phyloP scores from a whole-genome alignment of 345 rosid species.

The Anastatica hierochuntica region DNA sequence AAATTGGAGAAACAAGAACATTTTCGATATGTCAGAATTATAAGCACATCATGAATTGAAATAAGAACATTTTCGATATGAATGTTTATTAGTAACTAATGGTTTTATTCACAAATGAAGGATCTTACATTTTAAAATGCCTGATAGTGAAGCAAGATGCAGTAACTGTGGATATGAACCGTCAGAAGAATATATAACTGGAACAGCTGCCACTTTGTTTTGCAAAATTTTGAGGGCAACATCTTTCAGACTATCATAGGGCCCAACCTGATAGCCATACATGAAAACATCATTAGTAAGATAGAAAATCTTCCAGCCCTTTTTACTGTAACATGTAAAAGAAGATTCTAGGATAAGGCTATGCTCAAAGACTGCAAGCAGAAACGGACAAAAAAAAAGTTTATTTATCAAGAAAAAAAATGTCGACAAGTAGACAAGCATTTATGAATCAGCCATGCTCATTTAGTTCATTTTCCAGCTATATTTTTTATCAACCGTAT shows the following conservation, averaged over 20 bases:
- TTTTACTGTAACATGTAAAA: conserved; percentile 4
- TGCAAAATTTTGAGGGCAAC: conserved; percentile 74
- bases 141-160: conserved; percentile 89
- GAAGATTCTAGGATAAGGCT: conserved; percentile 4
- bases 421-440: neutral
- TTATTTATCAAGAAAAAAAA: neutral
- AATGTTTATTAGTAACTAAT: too few species aligned
- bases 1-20: too few species aligned
- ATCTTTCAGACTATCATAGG: conserved; percentile 76
- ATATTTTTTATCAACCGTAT: neutral
- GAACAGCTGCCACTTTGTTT: conserved; percentile 68
- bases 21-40: too few species aligned
- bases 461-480: too few species aligned
- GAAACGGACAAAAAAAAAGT: neutral
- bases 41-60: too few species aligned
- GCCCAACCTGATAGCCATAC: conserved; percentile 66
- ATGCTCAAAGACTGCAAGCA: too few species aligned
- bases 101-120: conserved; percentile 11
- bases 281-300: conserved; percentile 8
- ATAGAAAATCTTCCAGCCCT: neutral
- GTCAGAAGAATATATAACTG: conserved; percentile 55
- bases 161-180: conserved; percentile 72
- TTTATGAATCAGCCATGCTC: neutral
- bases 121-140: conserved; percentile 73
- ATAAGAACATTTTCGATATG: too few species aligned